Evolutionary conservation across 768 basidiomycete species (phyloP).

Genomic region (Sporobolomyces roseus): DNA sequence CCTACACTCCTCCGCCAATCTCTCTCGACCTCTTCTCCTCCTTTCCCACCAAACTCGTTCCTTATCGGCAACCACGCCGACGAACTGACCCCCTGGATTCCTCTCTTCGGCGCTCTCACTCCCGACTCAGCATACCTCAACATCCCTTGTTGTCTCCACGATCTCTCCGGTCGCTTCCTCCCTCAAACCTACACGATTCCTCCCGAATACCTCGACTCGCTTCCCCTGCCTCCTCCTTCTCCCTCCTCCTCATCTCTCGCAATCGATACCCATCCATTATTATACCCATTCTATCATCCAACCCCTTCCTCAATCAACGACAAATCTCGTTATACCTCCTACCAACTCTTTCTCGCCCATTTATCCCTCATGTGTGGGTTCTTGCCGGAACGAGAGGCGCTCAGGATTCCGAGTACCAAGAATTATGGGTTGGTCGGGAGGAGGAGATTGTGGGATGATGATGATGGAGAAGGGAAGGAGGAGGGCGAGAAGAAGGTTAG

Average conservation of each 20-base stretch:
- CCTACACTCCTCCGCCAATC: conserved; percentile 6
- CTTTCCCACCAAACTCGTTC: conserved; percentile 58
- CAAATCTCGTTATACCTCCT: conserved; percentile 66
- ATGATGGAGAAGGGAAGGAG: neutral
- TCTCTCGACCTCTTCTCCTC: neutral
- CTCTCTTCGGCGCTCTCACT: conserved; percentile 67
- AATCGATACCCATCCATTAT: neutral
- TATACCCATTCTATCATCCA: conserved; percentile 3
- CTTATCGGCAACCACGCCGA: conserved; percentile 94
- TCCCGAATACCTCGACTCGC: conserved; percentile 43
- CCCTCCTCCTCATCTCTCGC: neutral
- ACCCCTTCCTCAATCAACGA: neutral
- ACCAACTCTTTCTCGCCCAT: conserved; percentile 79
- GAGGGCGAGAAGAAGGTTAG: neutral
- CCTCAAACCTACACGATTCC: conserved; percentile 59
- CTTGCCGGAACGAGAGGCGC: conserved; percentile 74
- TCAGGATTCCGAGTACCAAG: conserved; percentile 87
- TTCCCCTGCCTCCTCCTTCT: conserved; percentile 19
- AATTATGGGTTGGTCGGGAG: conserved; percentile 83
- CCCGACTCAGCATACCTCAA: conserved; percentile 51
- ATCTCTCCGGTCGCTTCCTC: conserved; percentile 69
- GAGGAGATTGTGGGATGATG: conserved; percentile 24
- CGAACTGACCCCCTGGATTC: conserved; percentile 92
- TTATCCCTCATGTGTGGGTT: conserved; percentile 73
- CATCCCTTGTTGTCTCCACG: conserved; percentile 74